Conservation (phyloP, 106 monocot species). For the Iris macrosiphon region DNA sequence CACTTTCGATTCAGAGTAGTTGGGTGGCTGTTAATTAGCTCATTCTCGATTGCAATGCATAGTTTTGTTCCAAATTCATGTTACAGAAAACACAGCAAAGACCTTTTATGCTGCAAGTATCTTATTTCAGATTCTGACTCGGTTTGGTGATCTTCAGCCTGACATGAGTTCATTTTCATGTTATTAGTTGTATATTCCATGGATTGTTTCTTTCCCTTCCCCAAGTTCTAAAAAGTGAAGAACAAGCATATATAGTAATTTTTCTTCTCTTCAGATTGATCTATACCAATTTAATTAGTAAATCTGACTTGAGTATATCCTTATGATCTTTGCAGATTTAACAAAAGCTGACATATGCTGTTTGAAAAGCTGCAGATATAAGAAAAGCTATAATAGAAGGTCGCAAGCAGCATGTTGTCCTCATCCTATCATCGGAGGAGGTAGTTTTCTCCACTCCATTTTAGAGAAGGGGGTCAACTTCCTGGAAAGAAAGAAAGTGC, state of each 20-base stretch:
- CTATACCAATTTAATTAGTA: too few relatives aligned
- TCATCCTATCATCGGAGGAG: too few relatives aligned
- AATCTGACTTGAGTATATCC: too few relatives aligned
- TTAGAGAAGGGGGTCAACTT: constrained; percentile 95
- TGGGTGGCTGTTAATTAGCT: background rate
- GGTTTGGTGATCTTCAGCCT: constrained; percentile 84
- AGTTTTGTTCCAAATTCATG: constrained; percentile 2
- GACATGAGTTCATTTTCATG: constrained; percentile 49
- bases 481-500: constrained; percentile 99
- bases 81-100: constrained; percentile 88
- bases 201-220: background rate
- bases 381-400: too few relatives aligned
- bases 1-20: background rate
- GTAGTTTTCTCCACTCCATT: too few relatives aligned
- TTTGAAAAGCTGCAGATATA: too few relatives aligned
- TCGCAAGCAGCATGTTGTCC: too few relatives aligned
- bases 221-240: too few relatives aligned
- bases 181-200: background rate
- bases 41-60: constrained; percentile 1
- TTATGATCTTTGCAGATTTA: too few relatives aligned
- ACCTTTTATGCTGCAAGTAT: constrained; percentile 95
- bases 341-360: too few relatives aligned
- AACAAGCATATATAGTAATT: too few relatives aligned
- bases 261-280: too few relatives aligned
- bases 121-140: constrained; percentile 82